Evolutionary conservation across 2,329 filamentous ascomycete species (phyloP), one percentile per base, ranked within the genome.

Genomic region (Sporothrix variecibatus): DNA sequence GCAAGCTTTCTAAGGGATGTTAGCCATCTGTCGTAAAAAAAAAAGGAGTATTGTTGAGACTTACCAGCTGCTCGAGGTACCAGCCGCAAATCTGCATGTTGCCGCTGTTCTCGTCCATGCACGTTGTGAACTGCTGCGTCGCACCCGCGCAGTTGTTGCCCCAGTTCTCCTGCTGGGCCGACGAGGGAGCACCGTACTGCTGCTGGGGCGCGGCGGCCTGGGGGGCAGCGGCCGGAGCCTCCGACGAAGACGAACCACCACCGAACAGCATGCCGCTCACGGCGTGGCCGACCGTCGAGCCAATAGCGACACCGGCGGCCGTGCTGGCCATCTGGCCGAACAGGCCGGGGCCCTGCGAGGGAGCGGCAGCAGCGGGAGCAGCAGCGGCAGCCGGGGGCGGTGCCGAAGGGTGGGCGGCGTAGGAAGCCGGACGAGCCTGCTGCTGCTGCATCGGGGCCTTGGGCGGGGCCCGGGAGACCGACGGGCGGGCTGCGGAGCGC

Each of bases 271-370:
- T 85, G 77, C 94, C 93, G 80, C 94, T 94, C 84, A 98, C 92
- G 80, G 94, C 95, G 85, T 98, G 94, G 82, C 96, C 96, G 86
- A 98, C 93, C 15, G 94, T 94, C 75, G 94, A 97, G 77, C 96
- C 96, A 82, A 98, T 92, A 79, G 96, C 96, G 80, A 98, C 96
- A 90, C 96, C 96, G 81, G 96, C 96, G 83, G 96, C 96, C 74
- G 96, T 99, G 82, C 92, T 94, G 78, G 96, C 96, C 93, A 99
- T 98, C 88, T 98, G 94, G 75, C 94, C 95, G 79, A 99, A 94
- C 12, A 99, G 88, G 77, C 96, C 95, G 5, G 94, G 91, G 38
- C 94, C 93, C 78, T 92, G 87, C 72, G 89, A 88, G 68, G 75
- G 74, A 2, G 74, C 69, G 1, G 87, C 84, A 76, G 87, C 82